Evolutionary conservation across 768 basidiomycete genomes (phyloP).

Genomic region (Pleurotus citrinopileatus): DNA sequence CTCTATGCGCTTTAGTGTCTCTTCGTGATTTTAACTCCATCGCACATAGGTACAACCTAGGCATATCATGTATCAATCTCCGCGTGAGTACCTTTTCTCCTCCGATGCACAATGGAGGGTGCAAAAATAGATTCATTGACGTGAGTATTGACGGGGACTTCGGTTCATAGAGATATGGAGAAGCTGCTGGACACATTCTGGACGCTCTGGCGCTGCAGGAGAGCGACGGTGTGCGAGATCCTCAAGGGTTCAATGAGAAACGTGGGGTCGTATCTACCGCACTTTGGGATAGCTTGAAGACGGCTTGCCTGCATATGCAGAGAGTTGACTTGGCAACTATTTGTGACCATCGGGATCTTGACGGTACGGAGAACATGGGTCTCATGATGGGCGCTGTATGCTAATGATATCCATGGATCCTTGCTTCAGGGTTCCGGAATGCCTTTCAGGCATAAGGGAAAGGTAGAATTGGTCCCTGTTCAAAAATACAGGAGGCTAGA

Average conservation of each 20-base stretch:
- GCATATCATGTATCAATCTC: constrained; percentile 89
- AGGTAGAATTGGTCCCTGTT: background rate
- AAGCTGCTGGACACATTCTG: constrained; percentile 83
- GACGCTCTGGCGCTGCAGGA: constrained; percentile 91
- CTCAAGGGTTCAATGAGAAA: constrained; percentile 39
- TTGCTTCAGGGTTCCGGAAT: constrained; percentile 27
- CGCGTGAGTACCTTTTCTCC: constrained; percentile 43
- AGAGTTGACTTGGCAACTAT: constrained; percentile 72
- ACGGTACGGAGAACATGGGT: constrained; percentile 33
- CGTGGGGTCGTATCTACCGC: constrained; percentile 75
- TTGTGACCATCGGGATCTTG: constrained; percentile 72
- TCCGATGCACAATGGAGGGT: background rate
- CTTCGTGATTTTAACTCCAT: background rate
- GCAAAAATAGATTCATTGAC: constrained; percentile 11
- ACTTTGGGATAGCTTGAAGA: constrained; percentile 88
- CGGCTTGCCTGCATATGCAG: constrained; percentile 78
- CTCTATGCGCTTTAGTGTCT: constrained; percentile 1
- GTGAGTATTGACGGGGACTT: constrained; percentile 5
- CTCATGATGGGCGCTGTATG: background rate
- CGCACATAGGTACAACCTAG: constrained; percentile 79
- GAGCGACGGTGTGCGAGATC: constrained; percentile 66
- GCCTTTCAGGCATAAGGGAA: constrained; percentile 19
- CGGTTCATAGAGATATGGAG: constrained; percentile 67
- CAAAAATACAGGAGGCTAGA: background rate
- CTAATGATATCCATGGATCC: background rate